Conservation (phyloP, 768 basidiomycete species). For the Psilocybe cubensis region DNA sequence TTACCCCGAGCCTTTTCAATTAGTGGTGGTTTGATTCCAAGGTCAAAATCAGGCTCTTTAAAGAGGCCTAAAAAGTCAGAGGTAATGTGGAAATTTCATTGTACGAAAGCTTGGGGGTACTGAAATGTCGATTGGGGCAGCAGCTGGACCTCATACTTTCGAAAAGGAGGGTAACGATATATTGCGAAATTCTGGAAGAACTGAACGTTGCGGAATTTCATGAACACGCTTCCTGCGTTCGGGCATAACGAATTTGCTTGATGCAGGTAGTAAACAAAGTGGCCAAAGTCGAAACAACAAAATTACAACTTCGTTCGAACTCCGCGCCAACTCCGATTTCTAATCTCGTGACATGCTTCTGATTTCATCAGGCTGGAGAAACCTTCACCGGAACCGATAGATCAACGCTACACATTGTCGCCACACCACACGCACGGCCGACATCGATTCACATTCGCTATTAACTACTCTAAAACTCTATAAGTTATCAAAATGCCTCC, state of each 20-base stretch:
- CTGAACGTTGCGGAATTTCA: too few species aligned
- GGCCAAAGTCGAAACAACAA: too few species aligned
- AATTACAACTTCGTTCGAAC: too few species aligned
- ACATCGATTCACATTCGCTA: too few species aligned
- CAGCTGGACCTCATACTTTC: conserved; percentile 9
- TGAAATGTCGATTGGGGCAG: not conserved
- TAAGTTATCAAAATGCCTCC: conserved; percentile 64
- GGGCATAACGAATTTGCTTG: too few species aligned
- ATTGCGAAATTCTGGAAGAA: too few species aligned
- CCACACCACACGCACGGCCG: not conserved
- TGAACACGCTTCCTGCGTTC: too few species aligned
- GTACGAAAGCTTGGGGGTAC: conserved; percentile 42
- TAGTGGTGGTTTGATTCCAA: conserved; percentile 43
- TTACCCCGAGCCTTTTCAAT: conserved; percentile 38
- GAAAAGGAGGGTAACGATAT: conserved; percentile 21
- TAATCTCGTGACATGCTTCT: too few species aligned
- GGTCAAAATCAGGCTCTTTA: conserved; percentile 36
- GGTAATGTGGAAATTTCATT: conserved; percentile 56
- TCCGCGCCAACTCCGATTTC: too few species aligned
- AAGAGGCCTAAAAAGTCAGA: conserved; percentile 55
- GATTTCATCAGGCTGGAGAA: not conserved
- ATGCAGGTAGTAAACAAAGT: too few species aligned
- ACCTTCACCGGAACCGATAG: not conserved
- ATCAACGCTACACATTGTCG: not conserved
- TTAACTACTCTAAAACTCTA: not conserved